Base-by-base conservation (phyloP, 2,329 filamentous ascomycete genomes). In the Monilinia fructigena region DNA sequence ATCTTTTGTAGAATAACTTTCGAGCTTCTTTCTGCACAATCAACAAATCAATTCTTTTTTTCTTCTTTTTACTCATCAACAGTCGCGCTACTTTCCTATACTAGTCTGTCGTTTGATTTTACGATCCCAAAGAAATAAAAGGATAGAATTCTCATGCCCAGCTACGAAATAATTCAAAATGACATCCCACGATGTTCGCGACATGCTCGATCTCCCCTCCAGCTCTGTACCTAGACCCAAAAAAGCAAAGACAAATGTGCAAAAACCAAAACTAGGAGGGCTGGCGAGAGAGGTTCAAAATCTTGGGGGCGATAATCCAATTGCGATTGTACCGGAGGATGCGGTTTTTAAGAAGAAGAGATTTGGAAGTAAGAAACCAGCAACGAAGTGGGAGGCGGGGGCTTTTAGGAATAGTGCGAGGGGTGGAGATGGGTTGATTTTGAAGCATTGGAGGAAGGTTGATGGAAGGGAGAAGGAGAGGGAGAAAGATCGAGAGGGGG, bases 111-210 rank as follows among this genome's bases (percentile, higher is more conserved):
- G 18, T 38, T 38, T 48, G 20, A 20, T 31, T 38, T 26, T 26
- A 55, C 52, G 20, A 64, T 48, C 31, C 18, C 18, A 35, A 16
- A 50, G 53, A 65, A 47, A 59, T 35, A 16, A 56, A 11, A 38
- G 40, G 23, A 63, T 35, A 38, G 10, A 45, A 16, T 16, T 18
- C 8, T 14, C 8, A 23, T 23, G 16, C 53, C 7, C 10, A 42
- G 14, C 40, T 48, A 35, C 38, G 20, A 23, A 56, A 20, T 45
- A 20, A 26, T 40, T n/a, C 61, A 82, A 74, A 70, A 91, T 91
- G 88, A 83, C 89, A 68, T 89, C 89, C 70, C 85, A 88, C 77
- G 92, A 96, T 82, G 86, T 96, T 73, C 92, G 91, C 80, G 92
- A 96, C 77, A 91, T 96, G 76, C 87, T 96, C 75, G 92, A 93